These are phyloP conservation scores for Tremella fuciformis DNA, from an alignment of 768 basidiomycete genomes.

Conservation along the genomic window DNA sequence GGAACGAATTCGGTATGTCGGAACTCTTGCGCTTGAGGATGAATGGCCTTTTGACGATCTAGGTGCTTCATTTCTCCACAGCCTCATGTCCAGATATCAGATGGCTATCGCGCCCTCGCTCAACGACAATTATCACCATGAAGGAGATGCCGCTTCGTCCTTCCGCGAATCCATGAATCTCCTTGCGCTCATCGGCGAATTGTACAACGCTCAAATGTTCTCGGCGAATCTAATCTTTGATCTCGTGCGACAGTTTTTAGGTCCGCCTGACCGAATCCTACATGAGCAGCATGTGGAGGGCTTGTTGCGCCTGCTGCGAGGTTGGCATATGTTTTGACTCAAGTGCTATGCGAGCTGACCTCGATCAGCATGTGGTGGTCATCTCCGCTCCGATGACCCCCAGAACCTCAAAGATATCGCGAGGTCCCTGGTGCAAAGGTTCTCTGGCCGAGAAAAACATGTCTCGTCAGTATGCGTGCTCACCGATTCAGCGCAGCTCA, in stretches of 20 bases:
- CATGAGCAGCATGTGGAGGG: constrained; percentile 81
- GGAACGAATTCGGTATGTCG: constrained; percentile 78
- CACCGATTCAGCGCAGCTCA: neutral
- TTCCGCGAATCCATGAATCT: constrained; percentile 65
- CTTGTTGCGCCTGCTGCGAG: constrained; percentile 72
- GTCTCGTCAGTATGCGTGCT: too few species aligned
- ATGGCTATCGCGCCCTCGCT: too few species aligned
- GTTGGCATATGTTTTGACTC: constrained; percentile 6
- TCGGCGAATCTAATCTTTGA: constrained; percentile 88
- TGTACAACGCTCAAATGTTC: constrained; percentile 95
- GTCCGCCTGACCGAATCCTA: constrained; percentile 52
- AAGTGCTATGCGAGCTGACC: neutral
- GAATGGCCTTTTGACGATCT: constrained; percentile 3
- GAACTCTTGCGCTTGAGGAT: neutral
- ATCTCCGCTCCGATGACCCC: constrained; percentile 88
- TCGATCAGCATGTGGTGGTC: constrained; percentile 76
- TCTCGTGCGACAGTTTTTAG: constrained; percentile 71
- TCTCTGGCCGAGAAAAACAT: too few species aligned
- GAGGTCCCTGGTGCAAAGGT: constrained; percentile 57
- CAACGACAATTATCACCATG: too few species aligned
- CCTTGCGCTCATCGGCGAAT: constrained; percentile 77
- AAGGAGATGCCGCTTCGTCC: too few species aligned
- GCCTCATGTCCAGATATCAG: constrained; percentile 66
- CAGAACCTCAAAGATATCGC: constrained; percentile 88
- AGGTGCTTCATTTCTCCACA: constrained; percentile 84